Evolutionary conservation across 2,329 filamentous ascomycete species (phyloP), one percentile per base, ranked within the genome.

Genomic region (Stemphylium lycopersici): DNA sequence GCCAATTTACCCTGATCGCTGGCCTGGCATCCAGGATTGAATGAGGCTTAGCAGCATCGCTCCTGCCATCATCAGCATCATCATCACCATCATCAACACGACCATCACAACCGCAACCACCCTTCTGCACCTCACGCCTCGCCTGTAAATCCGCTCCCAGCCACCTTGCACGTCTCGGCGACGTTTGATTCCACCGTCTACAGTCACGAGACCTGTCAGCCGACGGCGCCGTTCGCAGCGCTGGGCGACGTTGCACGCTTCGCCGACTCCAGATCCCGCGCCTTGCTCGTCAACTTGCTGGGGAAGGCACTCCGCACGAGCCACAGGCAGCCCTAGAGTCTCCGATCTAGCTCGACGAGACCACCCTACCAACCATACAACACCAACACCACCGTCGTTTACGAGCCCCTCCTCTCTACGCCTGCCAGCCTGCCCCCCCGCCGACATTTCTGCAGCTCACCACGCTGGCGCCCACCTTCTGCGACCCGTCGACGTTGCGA

Each of bases 281-380:
- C 51, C 51, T 50, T 54, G 40, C 51, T 54, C 51, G 36, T 54
- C 51, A 54, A 54, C 40, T 54, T 49, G 33, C 45, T 50, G 51
- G 51, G 51, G 46, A 54, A 50, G 51, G 33, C 39, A 40, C 49
- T 50, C 51, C 45, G 51, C 55, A 51, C 55, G 44, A 52, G 39
- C 52, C 52, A 50, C 41, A 26, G 36, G 29, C 51, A 49, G 55
- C 41, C 48, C 57, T 47, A 32, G 50, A 53, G 51, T 50, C 51
- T 50, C 51, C 11, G 33, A 54, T 54, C 51, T 50, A 54, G 51
- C 51, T 54, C 46, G 42, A 40, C 45, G 31, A 39, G 33, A 45
- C 48, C 41, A 56, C 52, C 50, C 52, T 57, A 40, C 54, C 51
- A 44, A 46, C 45, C 44, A 38, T 50, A 45, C 54, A 60, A 56